Base-by-base conservation (phyloP, 129 eudicot species). In the Helichrysum umbraculigerum region DNA sequence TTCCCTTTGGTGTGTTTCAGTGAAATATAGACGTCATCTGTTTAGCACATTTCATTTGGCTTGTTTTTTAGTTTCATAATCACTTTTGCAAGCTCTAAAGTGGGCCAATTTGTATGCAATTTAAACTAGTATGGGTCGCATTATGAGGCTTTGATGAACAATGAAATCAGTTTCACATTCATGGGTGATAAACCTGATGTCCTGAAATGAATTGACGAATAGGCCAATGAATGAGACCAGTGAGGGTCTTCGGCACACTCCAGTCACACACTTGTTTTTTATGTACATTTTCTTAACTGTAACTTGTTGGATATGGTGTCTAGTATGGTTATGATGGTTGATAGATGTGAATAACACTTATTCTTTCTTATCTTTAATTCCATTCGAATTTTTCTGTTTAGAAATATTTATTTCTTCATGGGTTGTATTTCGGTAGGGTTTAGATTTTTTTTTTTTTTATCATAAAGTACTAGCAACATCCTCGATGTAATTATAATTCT, bases 1-100 rank as follows among this genome's bases (percentile, higher is more conserved):
- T n/a, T 7, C 47, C 16, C 54, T 3, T 47, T 4, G 6, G 54
- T 4, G 16, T 14, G 52, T 47, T 47, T 17, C 15, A 14, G 52
- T 44, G 5, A 44, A 44, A 2, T 44, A 47, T 47, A 47, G 17
- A 47, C 54, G 1, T 14, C 54, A 2, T 47, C 10, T 6, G 29
- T 16, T 69, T 72, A 78, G 50, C 73, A 37, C 47, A 61, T 47
- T 3, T 47, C 17, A 47, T 12, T 47, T 66, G 22, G 37, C 65
- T 50, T 75, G 16, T 16, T 59, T 75, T 25, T 11, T 47, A 47
- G 17, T 47, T 47, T 47, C 14, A 14, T 5, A 1, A 0, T 47
- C 54, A 47, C 16, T 47, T 47, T 47, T 47, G 54, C 54, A 47
- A 47, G n/a, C 54, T 47, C 54, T 14, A 12, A 11, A 11, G 54